Evolutionary conservation across 83 land plant species (phyloP).

Genomic region (Picea abies): DNA sequence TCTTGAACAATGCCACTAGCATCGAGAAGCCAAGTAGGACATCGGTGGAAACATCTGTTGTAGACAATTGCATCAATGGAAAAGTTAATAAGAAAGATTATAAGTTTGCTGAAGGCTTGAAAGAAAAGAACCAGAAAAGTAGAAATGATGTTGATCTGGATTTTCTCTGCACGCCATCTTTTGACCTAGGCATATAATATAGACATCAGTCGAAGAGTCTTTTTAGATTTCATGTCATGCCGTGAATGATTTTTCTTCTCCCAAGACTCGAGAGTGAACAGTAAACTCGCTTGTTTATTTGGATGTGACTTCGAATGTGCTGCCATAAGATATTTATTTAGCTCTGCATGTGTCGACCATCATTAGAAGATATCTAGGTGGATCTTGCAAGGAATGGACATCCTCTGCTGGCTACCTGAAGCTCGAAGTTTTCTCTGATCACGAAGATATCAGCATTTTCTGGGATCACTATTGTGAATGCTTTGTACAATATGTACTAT

Average conservation of each 20-base stretch:
- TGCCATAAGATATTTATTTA: neutral
- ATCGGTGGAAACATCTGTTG: neutral
- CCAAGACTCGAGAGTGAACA: neutral
- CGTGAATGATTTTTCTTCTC: neutral
- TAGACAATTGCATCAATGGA: neutral
- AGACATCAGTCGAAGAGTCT: neutral
- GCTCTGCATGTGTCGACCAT: neutral
- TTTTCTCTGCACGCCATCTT: constrained; percentile 35
- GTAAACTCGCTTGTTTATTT: neutral
- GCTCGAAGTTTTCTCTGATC: neutral
- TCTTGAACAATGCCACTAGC: neutral
- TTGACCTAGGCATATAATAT: constrained; percentile 54
- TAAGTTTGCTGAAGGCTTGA: neutral
- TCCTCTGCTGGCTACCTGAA: neutral
- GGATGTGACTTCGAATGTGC: neutral
- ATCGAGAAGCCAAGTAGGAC: neutral
- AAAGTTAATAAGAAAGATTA: neutral
- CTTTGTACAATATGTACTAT: neutral
- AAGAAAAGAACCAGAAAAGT: neutral
- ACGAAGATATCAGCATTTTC: neutral
- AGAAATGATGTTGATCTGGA: neutral
- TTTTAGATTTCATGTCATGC: neutral
- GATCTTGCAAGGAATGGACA: neutral
- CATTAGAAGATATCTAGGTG: neutral
- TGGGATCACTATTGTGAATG: neutral